Base-by-base conservation (phyloP, 495 filamentous ascomycete species). In the Podospora bellae-mahoneyi region DNA sequence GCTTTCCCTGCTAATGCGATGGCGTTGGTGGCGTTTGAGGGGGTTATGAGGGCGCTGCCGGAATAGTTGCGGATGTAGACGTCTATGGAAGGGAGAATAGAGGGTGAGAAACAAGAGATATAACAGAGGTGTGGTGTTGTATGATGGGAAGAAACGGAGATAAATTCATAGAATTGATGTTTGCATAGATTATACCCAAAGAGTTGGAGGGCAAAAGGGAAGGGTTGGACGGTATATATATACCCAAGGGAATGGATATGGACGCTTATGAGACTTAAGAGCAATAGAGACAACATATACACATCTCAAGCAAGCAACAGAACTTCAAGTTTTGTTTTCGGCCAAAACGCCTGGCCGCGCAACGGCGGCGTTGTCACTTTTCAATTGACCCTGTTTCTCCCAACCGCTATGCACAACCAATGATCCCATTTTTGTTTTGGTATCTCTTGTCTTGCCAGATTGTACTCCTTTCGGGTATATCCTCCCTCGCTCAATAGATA, bases 1-100 rank as follows among this genome's bases (percentile, higher is more conserved):
- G 95, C 95, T 15, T 99, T 99, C 78, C 95, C 95, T 60, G 95
- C 95, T 62, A 99, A 99, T 82, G 94, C 94, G 1, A 89, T 94
- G 86, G 94, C 94, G 10, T 75, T 99, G 77, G 87, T 97, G 66
- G 94, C 91, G 48, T 97, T 97, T 83, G 94, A 99, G 79, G 92
- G 88, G 9, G 92, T 90, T 64, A 96, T 97, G 93, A 86, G 94
- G 72, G 80, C 82, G 60, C 80, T 97, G 77, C 90, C 91, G 62
- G 86, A 76, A 71, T 74, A 69, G n/a, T 23, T 23, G 23, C 23
- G 1, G 27, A 64, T 58, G 7, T 1, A 58, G 23, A 23, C 23
- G 23, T 1, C 23, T 23, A 23, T 23, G 23, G 23, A 1, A 23
- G 23, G 18, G 18, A 10, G 62, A 19, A 53, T n/a, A 60, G 63